Percentiles rank a stretch among this genome's conserved stretches.
Evolutionary conservation across 768 basidiomycete genomes (phyloP).

Genomic region (Pleurotus djamor): DNA sequence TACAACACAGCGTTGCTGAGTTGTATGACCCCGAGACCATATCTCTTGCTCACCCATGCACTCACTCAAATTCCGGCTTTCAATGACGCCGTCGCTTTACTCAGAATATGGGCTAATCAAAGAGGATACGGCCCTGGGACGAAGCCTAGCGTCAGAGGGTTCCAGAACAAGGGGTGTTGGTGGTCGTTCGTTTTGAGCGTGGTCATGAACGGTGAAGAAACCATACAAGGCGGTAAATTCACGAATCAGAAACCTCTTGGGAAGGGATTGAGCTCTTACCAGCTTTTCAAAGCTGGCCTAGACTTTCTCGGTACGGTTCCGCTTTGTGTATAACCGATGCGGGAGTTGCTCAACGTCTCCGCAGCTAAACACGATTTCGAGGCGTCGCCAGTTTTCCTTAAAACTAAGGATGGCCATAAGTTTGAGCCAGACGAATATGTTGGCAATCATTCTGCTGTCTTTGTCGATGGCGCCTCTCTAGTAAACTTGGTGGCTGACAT

Average conservation of each 20-base stretch:
- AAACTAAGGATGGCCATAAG: slow-evolving; percentile 54
- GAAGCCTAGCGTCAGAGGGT: slow-evolving; percentile 58
- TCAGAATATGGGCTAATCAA: slow-evolving; percentile 90
- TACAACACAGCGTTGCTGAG: slow-evolving; percentile 79
- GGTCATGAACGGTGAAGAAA: slow-evolving; percentile 68
- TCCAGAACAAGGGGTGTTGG: slow-evolving; percentile 63
- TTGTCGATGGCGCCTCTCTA: slow-evolving; percentile 77
- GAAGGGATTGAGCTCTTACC: slow-evolving; percentile 85
- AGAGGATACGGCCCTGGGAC: slow-evolving; percentile 70
- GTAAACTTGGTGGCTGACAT: slow-evolving; percentile 78
- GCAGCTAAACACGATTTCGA: slow-evolving; percentile 72
- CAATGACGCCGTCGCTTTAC: slow-evolving; percentile 69
- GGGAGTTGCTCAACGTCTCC: background rate
- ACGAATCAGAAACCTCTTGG: slow-evolving; percentile 62
- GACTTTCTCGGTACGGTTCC: slow-evolving; percentile 72
- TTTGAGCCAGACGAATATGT: slow-evolving; percentile 58
- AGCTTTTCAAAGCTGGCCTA: slow-evolving; percentile 81
- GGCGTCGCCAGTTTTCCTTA: slow-evolving; percentile 57
- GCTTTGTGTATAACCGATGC: background rate
- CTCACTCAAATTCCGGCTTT: slow-evolving; percentile 63
- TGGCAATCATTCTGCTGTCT: slow-evolving; percentile 48
- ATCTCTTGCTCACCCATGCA: slow-evolving; percentile 53
- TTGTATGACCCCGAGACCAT: slow-evolving; percentile 41
- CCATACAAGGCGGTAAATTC: slow-evolving; percentile 22
- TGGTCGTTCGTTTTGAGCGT: slow-evolving; percentile 66